Conservation (phyloP, 257 asterid species). For the Salvia hispanica region DNA sequence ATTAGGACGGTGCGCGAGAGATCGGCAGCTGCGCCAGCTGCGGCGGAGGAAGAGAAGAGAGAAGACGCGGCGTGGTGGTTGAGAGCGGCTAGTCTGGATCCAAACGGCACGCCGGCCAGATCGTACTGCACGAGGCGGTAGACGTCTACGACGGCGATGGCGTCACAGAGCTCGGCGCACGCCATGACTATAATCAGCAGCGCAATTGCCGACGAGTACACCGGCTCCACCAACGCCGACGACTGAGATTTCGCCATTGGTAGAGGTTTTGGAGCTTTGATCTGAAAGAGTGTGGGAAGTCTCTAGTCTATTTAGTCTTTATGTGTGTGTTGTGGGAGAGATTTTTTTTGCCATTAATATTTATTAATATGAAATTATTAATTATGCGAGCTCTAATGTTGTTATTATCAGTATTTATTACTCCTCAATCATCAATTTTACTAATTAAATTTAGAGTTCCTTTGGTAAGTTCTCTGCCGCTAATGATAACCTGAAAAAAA, state of each 20-base stretch:
- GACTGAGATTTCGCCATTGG: constrained; percentile 56
- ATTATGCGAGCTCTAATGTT: not conserved
- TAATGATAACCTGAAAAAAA: too few species aligned
- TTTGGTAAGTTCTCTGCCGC: not conserved
- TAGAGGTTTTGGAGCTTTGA: constrained; percentile 38
- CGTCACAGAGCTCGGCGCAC: constrained; percentile 83
- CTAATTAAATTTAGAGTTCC: not conserved
- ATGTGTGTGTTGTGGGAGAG: not conserved
- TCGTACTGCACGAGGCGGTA: constrained; percentile 97
- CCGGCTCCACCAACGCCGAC: constrained; percentile 47
- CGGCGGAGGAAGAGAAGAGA: constrained; percentile 52
- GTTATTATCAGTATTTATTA: not conserved
- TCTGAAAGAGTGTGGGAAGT: constrained; percentile 25
- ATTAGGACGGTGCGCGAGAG: constrained; percentile 88
- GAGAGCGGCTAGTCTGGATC: constrained; percentile 86
- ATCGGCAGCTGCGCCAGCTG: constrained; percentile 58
- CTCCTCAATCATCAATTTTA: not conserved
- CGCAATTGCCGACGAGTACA: constrained; percentile 49
- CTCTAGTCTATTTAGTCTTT: constrained; percentile 4
- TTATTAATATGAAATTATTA: not conserved
- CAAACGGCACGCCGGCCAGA: constrained; percentile 81
- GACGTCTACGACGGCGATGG: constrained; percentile 81
- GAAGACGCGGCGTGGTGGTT: constrained; percentile 96
- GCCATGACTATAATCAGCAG: constrained; percentile 58
- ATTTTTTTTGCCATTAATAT: not conserved